Base-by-base conservation (phyloP, 257 asterid genomes). In the Lycium ferocissimum region DNA sequence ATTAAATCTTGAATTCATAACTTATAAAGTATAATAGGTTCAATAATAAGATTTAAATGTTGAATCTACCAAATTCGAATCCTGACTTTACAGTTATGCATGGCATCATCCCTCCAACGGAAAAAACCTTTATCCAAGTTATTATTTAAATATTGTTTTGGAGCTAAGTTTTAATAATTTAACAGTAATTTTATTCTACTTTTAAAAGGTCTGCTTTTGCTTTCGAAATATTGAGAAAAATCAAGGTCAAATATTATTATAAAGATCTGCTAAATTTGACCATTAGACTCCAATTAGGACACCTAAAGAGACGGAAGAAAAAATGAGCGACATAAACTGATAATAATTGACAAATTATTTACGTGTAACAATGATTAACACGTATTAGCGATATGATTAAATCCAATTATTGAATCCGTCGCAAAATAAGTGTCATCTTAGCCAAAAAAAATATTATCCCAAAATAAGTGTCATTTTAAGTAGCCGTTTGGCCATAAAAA, bases 141-240 rank as follows among this genome's bases (percentile, higher is more conserved):
- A 49, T 49, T 49, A 73, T 54, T 73, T 45, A 45, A n/a, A 20
- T 73, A 1, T n/a, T 73, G 76, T 73, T 45, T 73, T 73, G 59
- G 22, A 20, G 62, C 81, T 11, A 73, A 73, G 47, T n/a, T 49
- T 22, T 22, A 49, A 49, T 49, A 14, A 75, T 75, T 49, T 20
- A 61, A 47, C n/a, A 49, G 33, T 17, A 38, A 22, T 38, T 69
- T 73, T 73, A 73, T 51, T 76, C 9, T 76, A 51, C 26, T 51
- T 76, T 51, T 26, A 76, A 13, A 51, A 26, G 22, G 15, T 12
- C 12, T 3, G 43, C 6, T 20, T 75, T 75, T 75, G 43, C 43
- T 76, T 76, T 26, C 12, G 22, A 76, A 51, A 26, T 76, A 20
- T 76, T 51, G 45, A 76, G 45, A 76, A 76, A 13, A 20, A 47